Base-by-base conservation (phyloP, 164 flowering plant genomes). In the Liriodendron chinense region DNA sequence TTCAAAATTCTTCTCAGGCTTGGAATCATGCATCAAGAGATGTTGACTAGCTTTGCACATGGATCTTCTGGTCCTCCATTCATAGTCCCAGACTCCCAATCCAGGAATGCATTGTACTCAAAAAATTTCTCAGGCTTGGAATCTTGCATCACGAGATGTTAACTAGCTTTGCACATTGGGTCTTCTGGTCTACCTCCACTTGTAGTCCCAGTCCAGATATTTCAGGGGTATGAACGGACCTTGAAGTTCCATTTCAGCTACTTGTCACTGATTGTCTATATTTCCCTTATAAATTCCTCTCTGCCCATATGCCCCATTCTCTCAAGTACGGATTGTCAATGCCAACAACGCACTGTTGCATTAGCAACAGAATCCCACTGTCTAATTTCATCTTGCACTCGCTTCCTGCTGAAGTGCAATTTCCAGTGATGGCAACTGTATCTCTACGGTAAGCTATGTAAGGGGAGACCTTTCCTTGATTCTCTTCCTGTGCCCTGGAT, bases 381-480 rank as follows among this genome's bases (percentile, higher is more conserved):
- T 70, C 99, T 83, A 48, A 94, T 85, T 43, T 88, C 86, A 81
- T 94, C 95, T 75, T 96, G 98, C 20, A 87, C 92, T 72, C 74
- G 81, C 81, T 87, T 92, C 80, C 90, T 86, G 24, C 80, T 66
- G 70, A 85, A 14, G 82, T 61, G 68, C 96, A 92, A 74, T 96
- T 94, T 1, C 90, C 97, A 74, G 92, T 81, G 25, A 94, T 86
- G 5, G 90, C 90, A 77, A 91, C 94, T 50, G 91, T 77, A 77
- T 94, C 97, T 72, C 94, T 91, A 56, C 96, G 82, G 57, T 90
- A 96, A 9, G 97, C 99, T 85, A 80, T 88, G 83, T 90, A 96
- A 26, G 94, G 98, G 56, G 93, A 91, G 1, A 56, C 68, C 76
- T 91, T 92, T 7, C 75, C 83, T 59, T 74, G 71, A 10, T 77